Base-by-base conservation (phyloP, 2,329 filamentous ascomycete species). In the Apiospora hydei region DNA sequence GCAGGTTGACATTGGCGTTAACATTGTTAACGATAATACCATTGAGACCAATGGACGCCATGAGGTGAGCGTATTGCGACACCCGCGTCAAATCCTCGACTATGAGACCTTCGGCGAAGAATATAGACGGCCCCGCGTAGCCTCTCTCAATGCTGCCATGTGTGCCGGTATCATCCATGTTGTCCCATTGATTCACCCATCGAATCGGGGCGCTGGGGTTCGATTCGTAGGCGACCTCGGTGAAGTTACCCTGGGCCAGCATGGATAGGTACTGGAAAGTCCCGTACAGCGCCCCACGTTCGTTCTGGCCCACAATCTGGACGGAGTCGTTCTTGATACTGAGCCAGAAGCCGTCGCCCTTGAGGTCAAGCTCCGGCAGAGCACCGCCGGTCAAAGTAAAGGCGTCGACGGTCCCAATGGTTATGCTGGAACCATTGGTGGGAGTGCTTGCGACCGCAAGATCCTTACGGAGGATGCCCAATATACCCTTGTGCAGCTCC, bases 121-220 rank as follows among this genome's bases (percentile, higher is more conserved):
- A 94, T 71, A 93, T 91, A 0, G 91, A 93, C 0, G 85, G 82
- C 0, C 92, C 92, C 4, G 85, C 91, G 75, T 92, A 94, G 24
- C 92, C 92, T 70, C 91, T 84, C 78, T 93, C 92, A 64, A 94
- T 90, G 53, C 86, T 89, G 16, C 91, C 87, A 41, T 64, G 57
- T 4, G 57, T 64, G 13, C 57, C 57, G 34, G 57, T 64, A 21
- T 64, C 57, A 72, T 91, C 87, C 78, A 93, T 83, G 75, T 94
- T 93, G 78, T 94, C 91, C 92, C 92, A 94, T 75, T 94, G 88
- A 77, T 94, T 93, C 0, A 89, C 87, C 92, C 91, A 93, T 74
- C 92, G 86, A 57, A 94, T 81, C 0, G 83, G 78, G 11, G 84
- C 80, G 10, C 83, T 84, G 18, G 85, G 83, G 46, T 88, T 83